Evolutionary conservation across 345 rosid species (phyloP).

Genomic region (Tarenaya hassleriana): DNA sequence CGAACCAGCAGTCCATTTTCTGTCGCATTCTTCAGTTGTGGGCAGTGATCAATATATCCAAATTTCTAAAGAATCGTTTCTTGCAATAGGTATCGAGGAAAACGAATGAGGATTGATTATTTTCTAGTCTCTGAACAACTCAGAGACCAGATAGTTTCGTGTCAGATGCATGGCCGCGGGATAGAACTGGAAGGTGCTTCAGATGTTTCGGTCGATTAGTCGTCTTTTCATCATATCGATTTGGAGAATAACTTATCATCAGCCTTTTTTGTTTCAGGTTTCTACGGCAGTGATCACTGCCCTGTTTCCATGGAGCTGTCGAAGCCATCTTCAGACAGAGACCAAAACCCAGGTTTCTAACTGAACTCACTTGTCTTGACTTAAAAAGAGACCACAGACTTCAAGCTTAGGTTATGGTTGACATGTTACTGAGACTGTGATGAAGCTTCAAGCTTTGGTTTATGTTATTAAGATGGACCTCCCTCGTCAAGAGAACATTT

Average conservation of each 20-base stretch:
- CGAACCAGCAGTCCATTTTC: too few relatives aligned
- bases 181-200: conserved; percentile 68
- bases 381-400: conserved; percentile 10
- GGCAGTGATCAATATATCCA: neutral
- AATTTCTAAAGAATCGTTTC: neutral
- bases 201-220: neutral
- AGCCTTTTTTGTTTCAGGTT: conserved; percentile 40
- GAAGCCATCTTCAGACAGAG: conserved; percentile 25
- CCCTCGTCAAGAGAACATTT: too few relatives aligned
- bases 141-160: conserved; percentile 48
- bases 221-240: neutral
- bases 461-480: conserved; percentile 22
- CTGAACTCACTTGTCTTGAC: conserved; percentile 9
- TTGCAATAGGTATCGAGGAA: conserved; percentile 70
- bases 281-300: conserved; percentile 88
- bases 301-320: conserved; percentile 81
- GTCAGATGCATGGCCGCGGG: conserved; percentile 79
- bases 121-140: conserved; percentile 72
- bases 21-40: neutral
- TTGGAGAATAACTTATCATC: neutral
- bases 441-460: conserved; percentile 6
- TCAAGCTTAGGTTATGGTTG: conserved; percentile 11
- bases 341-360: conserved; percentile 21
- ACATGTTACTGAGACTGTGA: conserved; percentile 9
- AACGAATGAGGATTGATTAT: conserved; percentile 89